Evolutionary conservation across 1,284 basidiomycete genomes (phyloP), one percentile per base, ranked within the genome.

Genomic region (Exobasidium cylindrosporum): DNA sequence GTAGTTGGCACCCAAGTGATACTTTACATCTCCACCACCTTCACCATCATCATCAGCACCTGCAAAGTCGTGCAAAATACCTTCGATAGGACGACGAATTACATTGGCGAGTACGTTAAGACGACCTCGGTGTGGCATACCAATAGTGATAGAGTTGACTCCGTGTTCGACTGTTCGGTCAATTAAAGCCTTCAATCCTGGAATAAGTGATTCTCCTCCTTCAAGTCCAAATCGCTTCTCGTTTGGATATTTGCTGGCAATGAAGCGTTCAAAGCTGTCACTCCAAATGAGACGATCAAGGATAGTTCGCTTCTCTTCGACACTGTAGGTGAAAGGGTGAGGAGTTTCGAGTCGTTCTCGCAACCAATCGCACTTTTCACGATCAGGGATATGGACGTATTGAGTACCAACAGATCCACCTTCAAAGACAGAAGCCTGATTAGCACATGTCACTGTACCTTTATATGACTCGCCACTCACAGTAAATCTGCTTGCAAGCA

Each of bases 151-250:
- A 77, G 92, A 88, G 82, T 94, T 93, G 74, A 97, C 89, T 58
- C 96, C 96, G 72, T 90, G 85, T 73, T 98, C 95, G 76, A 99
- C 96, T 21, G 94, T 94, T 65, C 93, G 89, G 82, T 98, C 96
- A 72, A 98, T 97, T 74, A 99, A 87, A 5, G 92, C 92, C 84
- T 99, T 98, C 92, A 99, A 96, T 75, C 96, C 96, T 50, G 96
- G 96, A 76, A 98, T 91, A 74, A 99, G 87, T 46, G 92, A 87
- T 83, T 99, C 96, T 82, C 93, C 96, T 66, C 96, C 96, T 82
- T 99, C 96, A 58, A 99, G 87, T 82, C 96, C 96, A 83, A 98
- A 99, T 60, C 96, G 90, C 83, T 99, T 99, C 84, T 98, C 96
- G 83, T 97, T 98, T 69, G 96, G 96, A 83, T 93, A 97, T 82